Conservation (phyloP, 176 grass and related monocot genomes). For the Juncus inflexus region DNA sequence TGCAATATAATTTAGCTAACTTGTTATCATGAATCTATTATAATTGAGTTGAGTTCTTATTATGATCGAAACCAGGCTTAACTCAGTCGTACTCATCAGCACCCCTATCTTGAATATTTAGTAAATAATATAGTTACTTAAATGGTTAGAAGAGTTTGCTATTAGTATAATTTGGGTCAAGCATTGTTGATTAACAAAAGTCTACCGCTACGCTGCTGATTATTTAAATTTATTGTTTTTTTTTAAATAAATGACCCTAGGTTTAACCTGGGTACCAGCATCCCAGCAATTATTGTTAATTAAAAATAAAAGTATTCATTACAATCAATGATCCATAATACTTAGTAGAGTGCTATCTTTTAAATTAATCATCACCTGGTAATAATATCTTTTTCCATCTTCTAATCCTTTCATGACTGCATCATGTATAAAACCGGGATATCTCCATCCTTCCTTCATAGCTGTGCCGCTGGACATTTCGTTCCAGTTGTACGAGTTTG, state of each 20-base stretch:
- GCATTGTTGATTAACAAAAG: too few relatives aligned
- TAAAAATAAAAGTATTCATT: conserved; percentile 28
- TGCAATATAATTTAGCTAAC: too few relatives aligned
- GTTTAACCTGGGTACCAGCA: not conserved
- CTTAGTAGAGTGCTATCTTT: not conserved
- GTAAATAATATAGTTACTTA: too few relatives aligned
- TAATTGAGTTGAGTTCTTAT: too few relatives aligned
- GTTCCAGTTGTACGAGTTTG: conserved; percentile 63
- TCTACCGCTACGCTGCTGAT: not conserved
- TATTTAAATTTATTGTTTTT: too few relatives aligned
- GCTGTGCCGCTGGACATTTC: conserved; percentile 66
- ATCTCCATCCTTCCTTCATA: conserved; percentile 54
- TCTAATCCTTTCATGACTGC: conserved; percentile 57
- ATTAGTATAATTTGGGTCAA: too few relatives aligned
- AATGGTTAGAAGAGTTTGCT: too few relatives aligned
- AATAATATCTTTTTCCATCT: conserved; percentile 55
- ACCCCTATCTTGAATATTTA: too few relatives aligned
- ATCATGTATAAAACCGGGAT: conserved; percentile 78
- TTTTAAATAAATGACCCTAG: too few relatives aligned
- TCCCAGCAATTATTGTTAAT: conserved; percentile 52
- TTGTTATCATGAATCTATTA: too few relatives aligned
- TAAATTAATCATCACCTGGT: conserved; percentile 39
- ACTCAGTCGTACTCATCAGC: too few relatives aligned
- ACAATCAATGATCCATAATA: conserved; percentile 20
- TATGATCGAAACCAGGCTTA: too few relatives aligned